Base-by-base conservation (phyloP, 2,329 filamentous ascomycete species). In the Sporothrix brunneoviolacea region DNA sequence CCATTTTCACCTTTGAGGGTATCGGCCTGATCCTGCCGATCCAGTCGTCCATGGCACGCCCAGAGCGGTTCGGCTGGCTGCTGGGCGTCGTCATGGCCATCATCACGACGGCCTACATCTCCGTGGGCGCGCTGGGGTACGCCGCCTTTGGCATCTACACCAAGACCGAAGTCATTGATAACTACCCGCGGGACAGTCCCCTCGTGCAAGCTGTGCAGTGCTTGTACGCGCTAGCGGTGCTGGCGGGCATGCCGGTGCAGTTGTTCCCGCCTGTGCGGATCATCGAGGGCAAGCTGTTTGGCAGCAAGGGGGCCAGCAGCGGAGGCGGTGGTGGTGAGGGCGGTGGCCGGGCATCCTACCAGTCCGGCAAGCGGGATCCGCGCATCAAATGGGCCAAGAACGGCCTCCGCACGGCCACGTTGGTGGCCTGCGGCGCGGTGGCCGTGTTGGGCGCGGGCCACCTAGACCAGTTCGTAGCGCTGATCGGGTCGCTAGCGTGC, bases 311-410 rank as follows among this genome's bases (percentile, higher is more conserved):
- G 33, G 30, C n/a, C 24, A 19, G 24, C 27, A 13, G 10, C 24
- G 24, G 16, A 13, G n/a, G n/a, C n/a, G n/a, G n/a, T n/a, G n/a
- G n/a, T n/a, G n/a, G n/a, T n/a, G n/a, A n/a, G n/a, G n/a, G n/a
- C n/a, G n/a, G n/a, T n/a, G n/a, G n/a, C n/a, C n/a, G n/a, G 27
- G 16, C 10, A 3, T 39, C 13, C 33, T 19, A 77, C 54, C 73
- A 75, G 51, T 85, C 83, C 0, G 85, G 85, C 30, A 88, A 85
- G 68, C 79, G 77, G 59, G 78, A 76, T 54, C 63, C 70, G 30
- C 67, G 72, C 33, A 84, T 82, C 55, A 89, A 88, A 64, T 89
- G 85, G 85, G 82, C 82, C 68, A 89, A 89, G 74, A 89, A 89
- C 58, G 74, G 66, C 1, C 79, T 88, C 58, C 72, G 84, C 19